phyloP scores from a whole-genome alignment of 1,139 yeast genomes.

The Suhomyces anneliseae region DNA sequence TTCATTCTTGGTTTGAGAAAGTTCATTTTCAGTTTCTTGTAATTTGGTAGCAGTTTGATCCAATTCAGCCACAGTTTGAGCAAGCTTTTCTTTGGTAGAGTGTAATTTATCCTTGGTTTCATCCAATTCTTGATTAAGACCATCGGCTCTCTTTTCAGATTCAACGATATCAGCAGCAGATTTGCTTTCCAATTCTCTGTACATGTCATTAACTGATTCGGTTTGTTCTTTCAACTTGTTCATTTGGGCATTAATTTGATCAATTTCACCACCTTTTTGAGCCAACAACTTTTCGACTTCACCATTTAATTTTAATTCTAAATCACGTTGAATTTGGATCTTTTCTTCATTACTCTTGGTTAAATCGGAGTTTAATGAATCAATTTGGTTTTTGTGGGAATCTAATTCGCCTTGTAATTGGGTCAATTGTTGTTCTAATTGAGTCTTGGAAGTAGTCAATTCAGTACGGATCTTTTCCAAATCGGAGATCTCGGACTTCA shows the following conservation, averaged over 20 bases:
- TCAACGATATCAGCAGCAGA: conserved; percentile 10
- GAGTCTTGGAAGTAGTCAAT: conserved; percentile 7
- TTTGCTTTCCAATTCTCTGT: conserved; percentile 4
- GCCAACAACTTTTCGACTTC: conserved; percentile 32
- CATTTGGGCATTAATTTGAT: conserved; percentile 1
- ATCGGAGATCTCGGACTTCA: conserved; percentile 11
- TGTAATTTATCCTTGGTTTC: not conserved
- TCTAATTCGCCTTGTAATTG: conserved; percentile 6
- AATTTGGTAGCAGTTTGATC: not conserved
- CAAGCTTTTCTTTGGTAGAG: not conserved
- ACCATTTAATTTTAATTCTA: conserved; percentile 29
- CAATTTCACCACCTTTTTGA: conserved; percentile 23
- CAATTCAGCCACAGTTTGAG: not conserved
- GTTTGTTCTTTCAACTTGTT: conserved; percentile 4
- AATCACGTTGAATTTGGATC: conserved; percentile 21
- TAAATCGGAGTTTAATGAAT: conserved; percentile 8
- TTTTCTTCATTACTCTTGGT: conserved; percentile 13
- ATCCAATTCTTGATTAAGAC: conserved; percentile 5
- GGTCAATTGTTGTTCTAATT: conserved; percentile 12
- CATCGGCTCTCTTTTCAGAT: conserved; percentile 25
- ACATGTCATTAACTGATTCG: conserved; percentile 1
- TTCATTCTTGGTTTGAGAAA: not conserved
- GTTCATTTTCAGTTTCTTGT: not conserved
- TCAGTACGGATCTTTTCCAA: conserved; percentile 10
- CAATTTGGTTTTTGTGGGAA: conserved; percentile 4